Percentiles rank a stretch among this genome's conserved stretches.
Conservation (phyloP, 225 moss, liverwort and hornwort species). For the Polytrichum formosum region DNA sequence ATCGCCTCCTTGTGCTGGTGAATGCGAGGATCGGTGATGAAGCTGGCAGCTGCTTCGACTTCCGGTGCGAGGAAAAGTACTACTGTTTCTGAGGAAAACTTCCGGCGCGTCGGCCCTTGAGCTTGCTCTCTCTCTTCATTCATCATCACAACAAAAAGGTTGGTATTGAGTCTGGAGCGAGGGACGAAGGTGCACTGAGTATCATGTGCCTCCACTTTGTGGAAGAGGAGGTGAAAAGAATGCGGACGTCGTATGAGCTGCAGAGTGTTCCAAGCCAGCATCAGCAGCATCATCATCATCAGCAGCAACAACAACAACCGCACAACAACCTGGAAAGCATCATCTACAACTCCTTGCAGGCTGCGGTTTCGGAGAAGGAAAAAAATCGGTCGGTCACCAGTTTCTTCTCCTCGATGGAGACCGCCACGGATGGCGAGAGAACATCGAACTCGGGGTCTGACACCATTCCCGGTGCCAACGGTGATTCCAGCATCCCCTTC, state of each 20-base stretch:
- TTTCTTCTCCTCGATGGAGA: background rate
- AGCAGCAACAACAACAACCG: too few species aligned
- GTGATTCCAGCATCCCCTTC: conserved; percentile 38
- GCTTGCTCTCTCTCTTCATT: conserved; percentile 2
- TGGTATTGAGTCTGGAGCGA: too few species aligned
- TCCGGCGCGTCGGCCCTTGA: too few species aligned
- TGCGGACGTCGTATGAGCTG: conserved; percentile 9
- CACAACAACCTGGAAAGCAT: conserved; percentile 1
- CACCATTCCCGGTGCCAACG: conserved; percentile 14
- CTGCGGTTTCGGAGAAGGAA: background rate
- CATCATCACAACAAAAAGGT: background rate
- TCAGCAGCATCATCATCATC: background rate
- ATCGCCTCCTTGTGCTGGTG: background rate
- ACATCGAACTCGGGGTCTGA: conserved; percentile 25
- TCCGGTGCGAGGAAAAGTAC: too few species aligned
- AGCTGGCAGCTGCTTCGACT: too few species aligned
- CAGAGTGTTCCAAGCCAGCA: background rate
- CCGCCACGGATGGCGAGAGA: conserved; percentile 24
- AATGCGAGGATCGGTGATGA: background rate
- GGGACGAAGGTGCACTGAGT: background rate
- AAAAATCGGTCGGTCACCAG: background rate
- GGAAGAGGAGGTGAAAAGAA: conserved; percentile 8
- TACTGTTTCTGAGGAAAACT: too few species aligned
- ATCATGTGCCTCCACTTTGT: conserved; percentile 15
- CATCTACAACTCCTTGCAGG: background rate